Conservation (phyloP, 495 filamentous ascomycete genomes). For the Neurospora tetrasperma region DNA sequence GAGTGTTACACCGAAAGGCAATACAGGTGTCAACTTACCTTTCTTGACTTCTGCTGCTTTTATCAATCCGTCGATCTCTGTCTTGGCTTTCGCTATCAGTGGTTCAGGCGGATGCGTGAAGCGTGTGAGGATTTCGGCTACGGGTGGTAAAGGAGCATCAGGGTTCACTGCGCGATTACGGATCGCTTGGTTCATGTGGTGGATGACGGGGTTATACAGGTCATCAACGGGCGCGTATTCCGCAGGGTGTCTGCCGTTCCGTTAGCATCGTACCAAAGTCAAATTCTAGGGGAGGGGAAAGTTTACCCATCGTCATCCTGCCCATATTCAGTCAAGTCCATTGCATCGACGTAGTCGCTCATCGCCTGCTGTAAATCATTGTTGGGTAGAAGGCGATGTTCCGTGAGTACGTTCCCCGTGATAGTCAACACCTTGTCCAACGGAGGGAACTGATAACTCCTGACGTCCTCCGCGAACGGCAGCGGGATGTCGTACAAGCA, state of each 20-base stretch:
- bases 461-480: slow-evolving; percentile 89
- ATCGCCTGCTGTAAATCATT: slow-evolving; percentile 64
- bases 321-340: slow-evolving; percentile 65
- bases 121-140: slow-evolving; percentile 56
- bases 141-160: slow-evolving; percentile 53
- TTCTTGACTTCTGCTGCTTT: slow-evolving; percentile 75
- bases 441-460: slow-evolving; percentile 81
- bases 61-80: slow-evolving; percentile 53
- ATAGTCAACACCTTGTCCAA: slow-evolving; percentile 81
- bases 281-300: background rate
- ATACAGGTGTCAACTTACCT: slow-evolving; percentile 4
- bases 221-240: slow-evolving; percentile 77
- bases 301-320: slow-evolving; percentile 58
- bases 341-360: slow-evolving; percentile 83
- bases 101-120: slow-evolving; percentile 66
- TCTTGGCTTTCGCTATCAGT: slow-evolving; percentile 45
- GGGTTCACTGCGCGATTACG: slow-evolving; percentile 71
- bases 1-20: background rate
- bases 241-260: slow-evolving; percentile 41
- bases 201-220: slow-evolving; percentile 81
- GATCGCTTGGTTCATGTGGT: slow-evolving; percentile 78
- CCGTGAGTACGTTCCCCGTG: slow-evolving; percentile 69
- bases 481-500: slow-evolving; percentile 84
- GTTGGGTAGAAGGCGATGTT: slow-evolving; percentile 83
- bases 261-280: slow-evolving; percentile 21